Evolutionary conservation across 352 stramenopile genomes (phyloP).

Genomic region (Aphanomyces cochlioides): DNA sequence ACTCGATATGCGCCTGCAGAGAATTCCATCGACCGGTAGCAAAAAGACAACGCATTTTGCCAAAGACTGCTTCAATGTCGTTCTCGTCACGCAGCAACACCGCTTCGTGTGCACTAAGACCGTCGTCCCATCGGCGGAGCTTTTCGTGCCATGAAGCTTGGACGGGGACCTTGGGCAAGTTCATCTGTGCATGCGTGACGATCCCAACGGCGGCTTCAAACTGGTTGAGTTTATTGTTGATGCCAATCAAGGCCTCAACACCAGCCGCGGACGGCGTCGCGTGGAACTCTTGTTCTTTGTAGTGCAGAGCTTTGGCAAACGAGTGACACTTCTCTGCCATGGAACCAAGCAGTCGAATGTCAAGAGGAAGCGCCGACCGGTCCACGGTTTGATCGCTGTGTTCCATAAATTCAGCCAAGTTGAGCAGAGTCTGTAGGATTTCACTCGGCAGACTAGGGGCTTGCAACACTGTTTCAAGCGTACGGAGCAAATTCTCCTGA

Average conservation of each 20-base stretch:
- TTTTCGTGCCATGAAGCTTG: slow-evolving; percentile 98
- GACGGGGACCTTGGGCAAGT: slow-evolving; percentile 73
- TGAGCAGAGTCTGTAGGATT: slow-evolving; percentile 97
- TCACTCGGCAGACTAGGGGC: slow-evolving; percentile 92
- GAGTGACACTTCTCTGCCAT: slow-evolving; percentile 97
- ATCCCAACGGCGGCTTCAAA: slow-evolving; percentile 98
- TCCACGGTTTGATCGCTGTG: slow-evolving; percentile 88
- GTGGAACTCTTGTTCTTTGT: slow-evolving; percentile 98
- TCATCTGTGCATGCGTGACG: slow-evolving; percentile 89
- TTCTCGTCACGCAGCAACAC: slow-evolving; percentile 57
- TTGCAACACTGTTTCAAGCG: slow-evolving; percentile 94
- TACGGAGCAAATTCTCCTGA: slow-evolving; percentile 91
- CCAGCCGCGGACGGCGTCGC: slow-evolving; percentile 86
- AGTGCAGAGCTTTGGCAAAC: slow-evolving; percentile 98
- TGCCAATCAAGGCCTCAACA: slow-evolving; percentile 98
- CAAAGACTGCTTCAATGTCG: slow-evolving; percentile 95
- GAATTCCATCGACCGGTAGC: slow-evolving; percentile 96
- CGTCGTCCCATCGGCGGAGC: slow-evolving; percentile 96
- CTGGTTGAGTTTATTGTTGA: slow-evolving; percentile 97
- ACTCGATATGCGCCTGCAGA: slow-evolving; percentile 90
- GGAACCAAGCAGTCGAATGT: slow-evolving; percentile 94
- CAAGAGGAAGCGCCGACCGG: slow-evolving; percentile 86
- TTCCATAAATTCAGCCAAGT: slow-evolving; percentile 99
- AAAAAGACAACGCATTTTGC: slow-evolving; percentile 98
- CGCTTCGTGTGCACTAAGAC: slow-evolving; percentile 91